Percentiles rank a stretch among this genome's conserved stretches.
phyloP scores from a whole-genome alignment of 1,284 basidiomycete genomes.

The Boletellus sp. region DNA sequence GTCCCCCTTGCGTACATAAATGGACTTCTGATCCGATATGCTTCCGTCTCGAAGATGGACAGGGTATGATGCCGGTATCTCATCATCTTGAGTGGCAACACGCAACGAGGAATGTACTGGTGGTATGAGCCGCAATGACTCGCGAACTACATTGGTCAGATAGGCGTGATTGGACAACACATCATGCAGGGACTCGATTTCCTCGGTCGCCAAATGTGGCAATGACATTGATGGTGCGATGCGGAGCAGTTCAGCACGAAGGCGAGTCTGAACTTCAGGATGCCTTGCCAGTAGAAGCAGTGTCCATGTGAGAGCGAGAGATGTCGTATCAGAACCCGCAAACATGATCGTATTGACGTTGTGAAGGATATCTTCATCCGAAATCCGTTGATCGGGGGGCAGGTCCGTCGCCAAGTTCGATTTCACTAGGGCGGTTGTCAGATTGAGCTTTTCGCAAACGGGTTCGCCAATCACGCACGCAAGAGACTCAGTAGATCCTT shows the following conservation, averaged over 20 bases:
- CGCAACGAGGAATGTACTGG: slow-evolving; percentile 79
- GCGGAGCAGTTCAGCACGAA: slow-evolving; percentile 58
- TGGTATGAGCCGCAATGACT: slow-evolving; percentile 71
- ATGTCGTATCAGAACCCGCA: slow-evolving; percentile 82
- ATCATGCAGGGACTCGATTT: slow-evolving; percentile 55
- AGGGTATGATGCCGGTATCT: slow-evolving; percentile 66
- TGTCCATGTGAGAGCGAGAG: slow-evolving; percentile 76
- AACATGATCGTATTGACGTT: slow-evolving; percentile 87
- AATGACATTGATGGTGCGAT: slow-evolving; percentile 36
- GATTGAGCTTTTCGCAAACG: not conserved
- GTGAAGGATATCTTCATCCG: slow-evolving; percentile 75
- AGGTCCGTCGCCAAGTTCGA: slow-evolving; percentile 66
- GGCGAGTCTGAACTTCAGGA: slow-evolving; percentile 57
- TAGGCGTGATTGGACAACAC: slow-evolving; percentile 62
- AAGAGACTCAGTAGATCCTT: slow-evolving; percentile 68
- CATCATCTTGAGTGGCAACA: slow-evolving; percentile 70
- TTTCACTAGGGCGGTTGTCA: slow-evolving; percentile 51
- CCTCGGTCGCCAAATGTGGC: slow-evolving; percentile 50
- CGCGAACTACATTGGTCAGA: slow-evolving; percentile 74
- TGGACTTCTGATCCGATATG: slow-evolving; percentile 37
- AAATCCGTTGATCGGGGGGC: slow-evolving; percentile 65
- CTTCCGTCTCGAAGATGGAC: slow-evolving; percentile 55
- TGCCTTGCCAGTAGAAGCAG: slow-evolving; percentile 66
- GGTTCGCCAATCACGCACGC: slow-evolving; percentile 39
- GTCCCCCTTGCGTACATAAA: slow-evolving; percentile 62